Evolutionary conservation across 768 basidiomycete species (phyloP), one percentile per base, ranked within the genome.

Genomic region (Rhizopogon sp.): DNA sequence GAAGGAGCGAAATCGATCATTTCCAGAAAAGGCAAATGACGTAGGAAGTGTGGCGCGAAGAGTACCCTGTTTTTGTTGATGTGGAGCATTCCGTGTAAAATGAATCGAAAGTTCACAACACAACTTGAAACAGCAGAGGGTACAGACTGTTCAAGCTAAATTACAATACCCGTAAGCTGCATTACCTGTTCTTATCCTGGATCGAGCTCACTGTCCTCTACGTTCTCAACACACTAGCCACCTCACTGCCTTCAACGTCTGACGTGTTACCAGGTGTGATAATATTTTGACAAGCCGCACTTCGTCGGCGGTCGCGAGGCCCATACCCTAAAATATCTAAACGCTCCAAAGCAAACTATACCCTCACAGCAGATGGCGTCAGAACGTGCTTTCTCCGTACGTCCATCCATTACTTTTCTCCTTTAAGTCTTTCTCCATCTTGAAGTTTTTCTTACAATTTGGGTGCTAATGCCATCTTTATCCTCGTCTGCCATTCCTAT

Each of bases 51-150:
- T 68, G 69, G 67, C 69, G 68, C 66, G 49, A 58, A 54, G 68
- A 60, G 59, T 58, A 71, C 67, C 67, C 67, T 63, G 65, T 71
- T 68, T 69, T 60, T 57, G 63, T 67, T 62, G 60, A 54, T 69
- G 67, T 69, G 67, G 67, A 69, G 67, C 67, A 7, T 59, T 4
- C 50, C 58, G 66, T 65, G 67, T 70, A 59, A 54, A 63, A 64
- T 67, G 60, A 61, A 49, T 55, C 35, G 4, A 47, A 53, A 45
- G 51, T 55, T 55, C 58, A 39, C 60, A 49, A 52, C 31, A 39
- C 16, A 33, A 25, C 25, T 25, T 25, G 25, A 25, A 47, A 33
- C 31, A 33, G 31, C 9, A 33, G 31, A 47, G 13, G 25, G 25
- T 25, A 4, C 46, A 49, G 44, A 16, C 33, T 20, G 2, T 25